These are phyloP conservation scores for Candida parachauliodes DNA, from an alignment of 805 yeast species.

Conservation along the genomic window DNA sequence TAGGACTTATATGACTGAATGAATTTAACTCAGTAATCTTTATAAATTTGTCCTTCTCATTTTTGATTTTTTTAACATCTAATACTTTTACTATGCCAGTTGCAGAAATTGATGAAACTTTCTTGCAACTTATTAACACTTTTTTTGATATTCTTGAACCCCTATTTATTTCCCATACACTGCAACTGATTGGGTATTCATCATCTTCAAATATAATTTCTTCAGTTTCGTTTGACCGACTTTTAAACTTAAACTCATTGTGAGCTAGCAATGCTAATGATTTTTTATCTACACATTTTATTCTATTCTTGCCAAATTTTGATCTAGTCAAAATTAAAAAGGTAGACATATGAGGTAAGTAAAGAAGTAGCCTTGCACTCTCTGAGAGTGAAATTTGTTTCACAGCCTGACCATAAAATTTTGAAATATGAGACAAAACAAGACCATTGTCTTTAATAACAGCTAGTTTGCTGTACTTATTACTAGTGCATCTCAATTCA, in stretches of 20 bases:
- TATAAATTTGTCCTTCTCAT: conserved; percentile 10
- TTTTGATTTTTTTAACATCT: conserved; percentile 22
- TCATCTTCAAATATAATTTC: conserved; percentile 18
- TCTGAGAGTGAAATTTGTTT: conserved; percentile 30
- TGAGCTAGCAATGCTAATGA: conserved; percentile 20
- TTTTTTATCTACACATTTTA: conserved; percentile 34
- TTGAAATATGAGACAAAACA: conserved; percentile 21
- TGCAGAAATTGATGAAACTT: conserved; percentile 9
- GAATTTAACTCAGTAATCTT: conserved; percentile 29
- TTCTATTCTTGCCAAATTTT: conserved; percentile 20
- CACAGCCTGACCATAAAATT: conserved; percentile 21
- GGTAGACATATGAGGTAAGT: conserved; percentile 22
- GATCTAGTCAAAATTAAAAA: conserved; percentile 32
- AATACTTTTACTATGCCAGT: conserved; percentile 34
- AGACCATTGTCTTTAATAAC: conserved; percentile 36
- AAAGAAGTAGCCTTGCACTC: conserved; percentile 29
- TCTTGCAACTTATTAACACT: conserved; percentile 27
- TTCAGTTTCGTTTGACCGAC: conserved; percentile 7
- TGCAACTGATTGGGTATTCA: conserved; percentile 30
- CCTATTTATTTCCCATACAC: conserved; percentile 34
- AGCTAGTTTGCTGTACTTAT: conserved; percentile 5
- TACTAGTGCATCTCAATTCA: background rate
- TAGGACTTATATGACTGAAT: conserved; percentile 28
- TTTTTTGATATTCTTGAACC: conserved; percentile 30
- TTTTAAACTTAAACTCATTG: conserved; percentile 17